A percentile compares a stretch with the other conserved stretches of the same genome.
phyloP scores from a whole-genome alignment of 305 asterid species.

The Salvia sclarea region DNA sequence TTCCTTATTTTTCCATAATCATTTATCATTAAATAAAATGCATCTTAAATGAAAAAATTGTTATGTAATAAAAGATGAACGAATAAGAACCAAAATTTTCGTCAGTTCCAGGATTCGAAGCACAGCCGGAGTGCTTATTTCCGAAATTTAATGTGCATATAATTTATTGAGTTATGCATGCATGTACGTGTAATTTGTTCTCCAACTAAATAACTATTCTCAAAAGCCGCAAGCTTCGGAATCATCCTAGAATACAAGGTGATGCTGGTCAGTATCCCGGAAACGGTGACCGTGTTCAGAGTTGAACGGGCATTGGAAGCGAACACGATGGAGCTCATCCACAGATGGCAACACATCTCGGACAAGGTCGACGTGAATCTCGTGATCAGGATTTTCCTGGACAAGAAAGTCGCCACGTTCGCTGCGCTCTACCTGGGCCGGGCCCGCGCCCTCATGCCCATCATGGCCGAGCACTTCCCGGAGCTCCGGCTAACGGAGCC shows the following conservation, averaged over 20 bases:
- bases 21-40: too few species aligned
- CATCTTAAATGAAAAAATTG: too few species aligned
- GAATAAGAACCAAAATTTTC: too few species aligned
- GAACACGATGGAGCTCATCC: conserved; percentile 40
- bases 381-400: conserved; percentile 31
- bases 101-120: too few species aligned
- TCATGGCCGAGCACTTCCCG: conserved; percentile 37
- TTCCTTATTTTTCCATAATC: too few species aligned
- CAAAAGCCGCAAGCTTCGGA: conserved; percentile 44
- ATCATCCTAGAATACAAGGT: conserved; percentile 41
- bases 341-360: conserved; percentile 47
- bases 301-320: conserved; percentile 38
- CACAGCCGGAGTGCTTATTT: too few species aligned
- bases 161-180: too few species aligned
- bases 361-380: conserved; percentile 37
- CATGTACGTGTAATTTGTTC: too few species aligned
- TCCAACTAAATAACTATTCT: too few species aligned
- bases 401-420: conserved; percentile 31
- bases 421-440: too few species aligned
- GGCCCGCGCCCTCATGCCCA: conserved; percentile 24
- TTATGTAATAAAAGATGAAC: too few species aligned
- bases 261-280: conserved; percentile 34
- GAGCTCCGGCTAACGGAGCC: conserved; percentile 25
- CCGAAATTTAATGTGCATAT: too few species aligned
- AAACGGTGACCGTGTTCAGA: conserved; percentile 42